These are phyloP conservation scores for Centella asiatica DNA, from an alignment of 129 eudicot species.

Conservation along the genomic window DNA sequence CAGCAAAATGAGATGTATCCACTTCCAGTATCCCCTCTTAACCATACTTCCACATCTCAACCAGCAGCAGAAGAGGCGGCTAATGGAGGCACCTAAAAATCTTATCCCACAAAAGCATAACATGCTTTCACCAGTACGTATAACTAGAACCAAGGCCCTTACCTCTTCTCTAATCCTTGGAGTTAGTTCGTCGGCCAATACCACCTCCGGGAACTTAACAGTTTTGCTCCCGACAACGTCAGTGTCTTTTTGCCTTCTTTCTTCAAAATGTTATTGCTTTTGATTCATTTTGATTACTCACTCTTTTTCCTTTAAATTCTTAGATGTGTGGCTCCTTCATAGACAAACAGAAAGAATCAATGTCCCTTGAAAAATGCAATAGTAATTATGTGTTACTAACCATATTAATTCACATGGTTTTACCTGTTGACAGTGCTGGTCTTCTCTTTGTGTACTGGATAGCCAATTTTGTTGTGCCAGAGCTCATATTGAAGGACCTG, in stretches of 20 bases:
- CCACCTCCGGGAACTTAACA: constrained; percentile 33
- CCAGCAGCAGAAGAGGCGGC: constrained; percentile 12
- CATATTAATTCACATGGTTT: background rate
- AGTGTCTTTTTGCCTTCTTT: constrained; percentile 1
- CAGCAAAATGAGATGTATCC: constrained; percentile 27
- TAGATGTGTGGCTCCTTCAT: background rate
- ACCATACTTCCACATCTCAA: constrained; percentile 9
- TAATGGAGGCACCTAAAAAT: constrained; percentile 1
- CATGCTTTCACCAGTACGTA: background rate
- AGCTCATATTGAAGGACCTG: constrained; percentile 41
- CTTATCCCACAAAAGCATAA: constrained; percentile 1
- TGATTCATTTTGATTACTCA: background rate
- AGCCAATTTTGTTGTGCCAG: constrained; percentile 70
- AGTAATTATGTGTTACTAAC: background rate
- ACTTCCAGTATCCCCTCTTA: constrained; percentile 9
- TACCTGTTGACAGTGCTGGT: constrained; percentile 38
- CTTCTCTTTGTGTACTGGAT: constrained; percentile 54
- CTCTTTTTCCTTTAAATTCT: background rate
- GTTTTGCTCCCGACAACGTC: constrained; percentile 52
- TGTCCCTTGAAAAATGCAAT: background rate
- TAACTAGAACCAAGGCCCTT: constrained; percentile 25
- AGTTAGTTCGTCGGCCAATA: constrained; percentile 17
- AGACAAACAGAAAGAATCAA: background rate
- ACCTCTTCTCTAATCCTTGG: constrained; percentile 32
- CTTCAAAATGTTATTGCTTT: background rate